phyloP scores from a whole-genome alignment of 306 rosid species.

The Albizia julibrissin region DNA sequence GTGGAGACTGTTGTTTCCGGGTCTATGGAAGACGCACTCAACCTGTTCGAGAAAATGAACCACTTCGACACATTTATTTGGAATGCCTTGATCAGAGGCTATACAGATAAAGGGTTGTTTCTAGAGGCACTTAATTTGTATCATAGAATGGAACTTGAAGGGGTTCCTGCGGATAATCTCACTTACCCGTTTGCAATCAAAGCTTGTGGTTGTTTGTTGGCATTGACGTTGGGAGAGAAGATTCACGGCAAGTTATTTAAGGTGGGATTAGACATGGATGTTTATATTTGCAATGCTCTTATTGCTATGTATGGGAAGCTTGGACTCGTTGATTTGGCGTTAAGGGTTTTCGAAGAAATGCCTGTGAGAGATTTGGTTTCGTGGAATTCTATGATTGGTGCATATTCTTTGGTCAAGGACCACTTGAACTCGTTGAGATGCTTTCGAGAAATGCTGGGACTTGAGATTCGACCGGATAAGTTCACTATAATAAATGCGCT shows the following conservation, averaged over 20 bases:
- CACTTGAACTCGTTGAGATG: constrained; percentile 38
- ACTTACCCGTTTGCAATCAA: constrained; percentile 56
- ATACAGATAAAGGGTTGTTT: constrained; percentile 42
- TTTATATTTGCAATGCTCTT: constrained; percentile 51
- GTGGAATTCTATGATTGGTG: constrained; percentile 60
- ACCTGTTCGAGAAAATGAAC: constrained; percentile 54
- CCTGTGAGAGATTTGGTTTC: constrained; percentile 50
- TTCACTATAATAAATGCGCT: constrained; percentile 47
- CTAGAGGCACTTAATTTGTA: constrained; percentile 42
- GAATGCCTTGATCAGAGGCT: constrained; percentile 58
- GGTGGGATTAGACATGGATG: constrained; percentile 52
- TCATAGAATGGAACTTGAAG: constrained; percentile 48
- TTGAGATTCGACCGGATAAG: constrained; percentile 46
- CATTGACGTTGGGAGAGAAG: constrained; percentile 35
- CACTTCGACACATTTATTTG: constrained; percentile 42
- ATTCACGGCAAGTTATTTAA: constrained; percentile 51
- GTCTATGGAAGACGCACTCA: constrained; percentile 48
- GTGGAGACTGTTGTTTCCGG: constrained; percentile 37
- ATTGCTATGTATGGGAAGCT: constrained; percentile 52
- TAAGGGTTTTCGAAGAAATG: constrained; percentile 58
- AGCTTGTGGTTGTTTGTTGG: constrained; percentile 49
- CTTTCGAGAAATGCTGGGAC: constrained; percentile 46
- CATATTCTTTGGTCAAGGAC: constrained; percentile 43
- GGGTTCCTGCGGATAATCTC: constrained; percentile 47
- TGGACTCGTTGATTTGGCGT: constrained; percentile 42